Conservation (phyloP, 495 filamentous ascomycete genomes). For the Astrothelium subdiscretum region DNA sequence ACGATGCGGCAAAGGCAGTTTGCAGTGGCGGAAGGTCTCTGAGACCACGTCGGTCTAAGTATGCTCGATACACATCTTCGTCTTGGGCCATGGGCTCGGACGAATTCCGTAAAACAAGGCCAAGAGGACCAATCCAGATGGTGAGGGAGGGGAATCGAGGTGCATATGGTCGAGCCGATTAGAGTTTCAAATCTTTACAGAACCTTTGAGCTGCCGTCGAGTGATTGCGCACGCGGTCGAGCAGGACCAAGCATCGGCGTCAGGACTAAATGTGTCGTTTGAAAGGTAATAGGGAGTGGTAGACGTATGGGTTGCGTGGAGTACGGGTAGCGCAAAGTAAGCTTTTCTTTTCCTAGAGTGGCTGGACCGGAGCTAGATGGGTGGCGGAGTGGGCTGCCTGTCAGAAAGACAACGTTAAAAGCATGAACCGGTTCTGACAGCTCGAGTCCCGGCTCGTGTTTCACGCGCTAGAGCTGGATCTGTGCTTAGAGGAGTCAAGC, state of each 20-base stretch:
- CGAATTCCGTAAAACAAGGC: background rate
- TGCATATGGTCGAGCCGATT: background rate
- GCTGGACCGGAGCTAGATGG: background rate
- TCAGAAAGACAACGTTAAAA: background rate
- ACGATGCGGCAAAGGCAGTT: background rate
- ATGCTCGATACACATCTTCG: slow-evolving; percentile 3
- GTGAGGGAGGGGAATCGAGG: background rate
- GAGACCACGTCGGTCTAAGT: background rate
- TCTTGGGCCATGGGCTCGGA: slow-evolving; percentile 12
- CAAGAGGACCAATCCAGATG: background rate
- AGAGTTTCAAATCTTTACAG: background rate
- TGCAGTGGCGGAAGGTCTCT: slow-evolving; percentile 5
- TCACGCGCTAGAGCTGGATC: background rate
- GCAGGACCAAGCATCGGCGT: background rate
- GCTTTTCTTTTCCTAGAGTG: background rate
- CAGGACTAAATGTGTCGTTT: background rate
- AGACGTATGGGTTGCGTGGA: too few species aligned
- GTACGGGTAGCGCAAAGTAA: background rate
- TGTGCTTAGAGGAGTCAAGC: background rate
- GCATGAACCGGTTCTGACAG: background rate
- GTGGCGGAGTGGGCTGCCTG: background rate
- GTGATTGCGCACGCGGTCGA: background rate
- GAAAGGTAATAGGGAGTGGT: background rate
- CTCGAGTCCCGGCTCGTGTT: background rate
- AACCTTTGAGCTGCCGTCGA: background rate